Evolutionary conservation across 2,329 filamentous ascomycete genomes (phyloP).

Genomic region (Dactylellina haptotyla): DNA sequence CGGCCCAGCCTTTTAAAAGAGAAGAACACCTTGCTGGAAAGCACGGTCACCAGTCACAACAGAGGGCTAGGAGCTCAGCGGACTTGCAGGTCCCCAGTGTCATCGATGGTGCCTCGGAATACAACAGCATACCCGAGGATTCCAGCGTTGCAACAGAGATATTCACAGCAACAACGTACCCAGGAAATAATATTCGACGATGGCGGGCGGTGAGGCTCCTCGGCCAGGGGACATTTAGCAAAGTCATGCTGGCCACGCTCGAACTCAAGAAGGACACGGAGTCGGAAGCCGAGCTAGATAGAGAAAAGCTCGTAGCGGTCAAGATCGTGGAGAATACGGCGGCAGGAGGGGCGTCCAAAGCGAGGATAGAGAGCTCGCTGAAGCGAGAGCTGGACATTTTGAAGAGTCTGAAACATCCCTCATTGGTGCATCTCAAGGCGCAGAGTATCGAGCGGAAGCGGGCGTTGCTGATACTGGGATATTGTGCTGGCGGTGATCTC

Average conservation of each 20-base stretch:
- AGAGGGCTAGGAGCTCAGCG: constrained; percentile 58
- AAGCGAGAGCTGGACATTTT: constrained; percentile 96
- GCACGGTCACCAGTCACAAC: constrained; percentile 58
- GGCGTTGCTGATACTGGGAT: constrained; percentile 85
- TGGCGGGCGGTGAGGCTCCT: constrained; percentile 84
- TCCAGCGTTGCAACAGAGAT: constrained; percentile 66
- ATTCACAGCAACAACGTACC: constrained; percentile 75
- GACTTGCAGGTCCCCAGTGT: constrained; percentile 75
- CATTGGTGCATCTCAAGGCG: constrained; percentile 87
- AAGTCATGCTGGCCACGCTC: constrained; percentile 88
- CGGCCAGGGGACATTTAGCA: constrained; percentile 94
- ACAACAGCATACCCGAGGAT: constrained; percentile 63
- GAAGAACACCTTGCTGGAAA: constrained; percentile 59
- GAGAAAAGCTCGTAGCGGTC: constrained; percentile 87
- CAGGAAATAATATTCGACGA: constrained; percentile 74
- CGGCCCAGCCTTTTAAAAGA: constrained; percentile 56
- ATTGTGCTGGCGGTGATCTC: constrained; percentile 92
- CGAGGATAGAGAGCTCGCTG: constrained; percentile 89
- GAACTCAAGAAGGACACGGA: constrained; percentile 66
- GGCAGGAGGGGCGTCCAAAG: constrained; percentile 84
- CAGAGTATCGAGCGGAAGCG: constrained; percentile 86
- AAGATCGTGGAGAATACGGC: constrained; percentile 97
- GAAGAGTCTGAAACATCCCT: constrained; percentile 86
- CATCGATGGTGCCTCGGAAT: constrained; percentile 68
- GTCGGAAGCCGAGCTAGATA: constrained; percentile 68